Percentiles rank a stretch among this genome's conserved stretches.
Conservation (phyloP, 2,329 filamentous ascomycete species). For the Aspergillus proliferans region DNA sequence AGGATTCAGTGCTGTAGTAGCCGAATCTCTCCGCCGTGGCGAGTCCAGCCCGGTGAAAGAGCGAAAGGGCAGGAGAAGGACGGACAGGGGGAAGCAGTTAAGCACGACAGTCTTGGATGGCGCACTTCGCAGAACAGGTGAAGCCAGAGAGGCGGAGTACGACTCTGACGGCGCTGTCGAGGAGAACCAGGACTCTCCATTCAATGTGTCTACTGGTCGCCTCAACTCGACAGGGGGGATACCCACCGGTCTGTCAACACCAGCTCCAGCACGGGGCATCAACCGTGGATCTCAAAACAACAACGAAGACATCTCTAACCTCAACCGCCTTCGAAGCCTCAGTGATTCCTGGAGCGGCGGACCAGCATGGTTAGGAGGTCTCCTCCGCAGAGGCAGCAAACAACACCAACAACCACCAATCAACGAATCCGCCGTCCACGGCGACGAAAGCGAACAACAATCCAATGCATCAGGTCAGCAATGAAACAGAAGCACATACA, state of each 20-base stretch:
- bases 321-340: slow-evolving; percentile 28
- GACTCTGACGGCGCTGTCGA: slow-evolving; percentile 13
- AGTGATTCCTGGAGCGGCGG: slow-evolving; percentile 34
- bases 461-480: background rate
- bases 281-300: slow-evolving; percentile 4
- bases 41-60: slow-evolving; percentile 38
- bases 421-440: background rate
- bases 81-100: slow-evolving; percentile 23
- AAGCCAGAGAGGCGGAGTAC: slow-evolving; percentile 11
- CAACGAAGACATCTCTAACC: slow-evolving; percentile 13
- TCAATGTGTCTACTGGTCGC: slow-evolving; percentile 18
- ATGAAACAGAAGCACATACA: too few relatives aligned
- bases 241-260: slow-evolving; percentile 12
- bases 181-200: slow-evolving; percentile 12
- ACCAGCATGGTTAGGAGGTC: slow-evolving; percentile 30
- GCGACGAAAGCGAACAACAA: background rate
- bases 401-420: background rate
- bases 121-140: slow-evolving; percentile 13
- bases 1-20: slow-evolving; percentile 57
- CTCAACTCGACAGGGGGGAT: slow-evolving; percentile 22
- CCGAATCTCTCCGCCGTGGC: slow-evolving; percentile 57
- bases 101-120: slow-evolving; percentile 20
- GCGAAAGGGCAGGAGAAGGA: slow-evolving; percentile 20
- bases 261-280: slow-evolving; percentile 12
- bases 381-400: slow-evolving; percentile 18